Conservation (phyloP, 2,329 filamentous ascomycete species). For the Colletotrichum sp. region DNA sequence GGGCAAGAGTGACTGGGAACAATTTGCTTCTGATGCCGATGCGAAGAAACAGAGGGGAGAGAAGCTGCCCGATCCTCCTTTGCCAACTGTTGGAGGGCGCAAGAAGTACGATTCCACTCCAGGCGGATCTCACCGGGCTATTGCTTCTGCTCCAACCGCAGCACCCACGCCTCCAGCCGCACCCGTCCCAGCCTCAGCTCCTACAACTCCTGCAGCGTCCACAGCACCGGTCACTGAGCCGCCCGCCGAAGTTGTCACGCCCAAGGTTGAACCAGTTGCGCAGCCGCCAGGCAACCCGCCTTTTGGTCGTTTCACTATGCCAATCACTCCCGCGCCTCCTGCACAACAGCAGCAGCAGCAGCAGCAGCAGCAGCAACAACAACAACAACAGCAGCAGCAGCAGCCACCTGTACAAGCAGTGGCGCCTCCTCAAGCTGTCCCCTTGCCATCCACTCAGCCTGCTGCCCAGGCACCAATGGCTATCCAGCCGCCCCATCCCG, state of each 20-base stretch:
- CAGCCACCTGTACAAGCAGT: conserved; percentile 17
- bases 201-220: conserved; percentile 44
- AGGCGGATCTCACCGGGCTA: conserved; percentile 42
- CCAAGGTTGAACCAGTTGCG: conserved; percentile 48
- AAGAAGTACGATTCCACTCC: conserved; percentile 54
- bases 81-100: conserved; percentile 56
- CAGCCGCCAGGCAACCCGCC: conserved; percentile 40
- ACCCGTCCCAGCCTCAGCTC: conserved; percentile 31
- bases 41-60: conserved; percentile 60
- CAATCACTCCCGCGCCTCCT: conserved; percentile 48
- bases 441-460: conserved; percentile 13
- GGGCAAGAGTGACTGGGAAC: conserved; percentile 63
- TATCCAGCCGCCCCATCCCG: conserved; percentile 37
- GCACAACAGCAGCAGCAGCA: conserved; percentile 30
- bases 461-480: conserved; percentile 29
- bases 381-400: conserved; percentile 26
- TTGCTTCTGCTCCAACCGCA: conserved; percentile 43
- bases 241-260: conserved; percentile 47
- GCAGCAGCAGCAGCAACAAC: conserved; percentile 19
- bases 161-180: conserved; percentile 24
- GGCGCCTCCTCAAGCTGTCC: conserved; percentile 11
- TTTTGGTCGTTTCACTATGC: conserved; percentile 49
- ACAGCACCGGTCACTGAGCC: conserved; percentile 38
- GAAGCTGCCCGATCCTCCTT: conserved; percentile 63
- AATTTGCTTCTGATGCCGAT: conserved; percentile 65